phyloP scores from a whole-genome alignment of 2,329 filamentous ascomycete genomes.

The Alternaria hordeiaustralica region DNA sequence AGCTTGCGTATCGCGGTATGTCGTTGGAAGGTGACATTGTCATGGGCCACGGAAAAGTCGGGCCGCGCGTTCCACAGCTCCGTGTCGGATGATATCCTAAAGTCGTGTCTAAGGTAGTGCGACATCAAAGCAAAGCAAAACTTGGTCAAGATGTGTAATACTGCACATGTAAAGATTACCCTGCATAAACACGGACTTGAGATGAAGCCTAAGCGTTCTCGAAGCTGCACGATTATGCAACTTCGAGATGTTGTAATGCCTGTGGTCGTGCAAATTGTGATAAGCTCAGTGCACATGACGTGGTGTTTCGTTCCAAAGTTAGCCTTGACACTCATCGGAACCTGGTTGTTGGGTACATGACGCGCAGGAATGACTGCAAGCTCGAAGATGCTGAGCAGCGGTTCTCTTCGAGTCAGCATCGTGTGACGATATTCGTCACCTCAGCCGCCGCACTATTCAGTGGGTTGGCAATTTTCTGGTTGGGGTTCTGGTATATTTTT shows the following conservation, averaged over 20 bases:
- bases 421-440: not conserved
- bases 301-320: not conserved
- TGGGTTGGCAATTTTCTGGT: not conserved
- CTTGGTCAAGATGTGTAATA: not conserved
- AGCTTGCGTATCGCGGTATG: not conserved
- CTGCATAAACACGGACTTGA: not conserved
- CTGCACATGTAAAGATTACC: not conserved
- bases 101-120: not conserved
- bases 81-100: not conserved
- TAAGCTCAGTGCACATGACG: not conserved
- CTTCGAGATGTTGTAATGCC: not conserved
- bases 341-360: not conserved
- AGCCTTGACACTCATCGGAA: not conserved
- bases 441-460: not conserved
- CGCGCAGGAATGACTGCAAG: not conserved
- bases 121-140: not conserved
- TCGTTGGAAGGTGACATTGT: not conserved
- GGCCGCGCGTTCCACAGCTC: not conserved
- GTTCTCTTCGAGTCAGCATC: not conserved
- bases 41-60: not conserved
- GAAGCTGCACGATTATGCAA: not conserved
- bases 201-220: not conserved
- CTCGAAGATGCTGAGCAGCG: not conserved
- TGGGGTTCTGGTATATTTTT: not conserved
- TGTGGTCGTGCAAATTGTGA: not conserved